Evolutionary conservation across 2,329 filamentous ascomycete genomes (phyloP).

Genomic region (Xylariaceae sp.): DNA sequence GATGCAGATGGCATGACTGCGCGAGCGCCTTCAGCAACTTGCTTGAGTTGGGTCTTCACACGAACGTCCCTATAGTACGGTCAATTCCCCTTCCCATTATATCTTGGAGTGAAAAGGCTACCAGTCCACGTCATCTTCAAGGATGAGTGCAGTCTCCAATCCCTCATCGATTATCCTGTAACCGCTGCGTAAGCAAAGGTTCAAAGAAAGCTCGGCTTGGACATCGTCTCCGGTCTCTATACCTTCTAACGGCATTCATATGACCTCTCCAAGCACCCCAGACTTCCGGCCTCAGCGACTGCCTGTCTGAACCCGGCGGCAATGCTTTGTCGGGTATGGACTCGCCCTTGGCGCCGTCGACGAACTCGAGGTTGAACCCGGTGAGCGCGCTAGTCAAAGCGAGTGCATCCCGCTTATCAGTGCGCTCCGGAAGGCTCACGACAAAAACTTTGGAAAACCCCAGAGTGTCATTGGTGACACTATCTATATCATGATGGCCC

Average conservation of each 20-base stretch:
- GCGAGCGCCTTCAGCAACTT: slow-evolving; percentile 32
- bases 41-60: slow-evolving; percentile 33
- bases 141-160: slow-evolving; percentile 36
- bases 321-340: slow-evolving; percentile 41
- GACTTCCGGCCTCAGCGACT: slow-evolving; percentile 31
- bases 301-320: slow-evolving; percentile 33
- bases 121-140: slow-evolving; percentile 42
- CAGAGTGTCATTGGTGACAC: slow-evolving; percentile 27
- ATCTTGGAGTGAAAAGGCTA: background rate
- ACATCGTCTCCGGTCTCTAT: background rate
- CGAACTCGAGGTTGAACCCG: slow-evolving; percentile 41
- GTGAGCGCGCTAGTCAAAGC: slow-evolving; percentile 40
- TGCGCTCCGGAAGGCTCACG: slow-evolving; percentile 44
- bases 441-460: slow-evolving; percentile 37
- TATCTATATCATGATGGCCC: background rate
- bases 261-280: slow-evolving; percentile 42
- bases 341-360: slow-evolving; percentile 41
- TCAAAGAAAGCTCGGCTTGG: background rate
- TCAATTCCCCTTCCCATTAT: background rate
- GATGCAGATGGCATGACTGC: slow-evolving; percentile 28
- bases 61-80: slow-evolving; percentile 31
- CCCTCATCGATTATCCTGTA: slow-evolving; percentile 34
- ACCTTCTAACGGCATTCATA: slow-evolving; percentile 37
- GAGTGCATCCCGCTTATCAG: slow-evolving; percentile 48
- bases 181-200: background rate